These are phyloP conservation scores for Aureobasidium sp. DNA, from an alignment of 2,329 filamentous ascomycete genomes.

Conservation along the genomic window DNA sequence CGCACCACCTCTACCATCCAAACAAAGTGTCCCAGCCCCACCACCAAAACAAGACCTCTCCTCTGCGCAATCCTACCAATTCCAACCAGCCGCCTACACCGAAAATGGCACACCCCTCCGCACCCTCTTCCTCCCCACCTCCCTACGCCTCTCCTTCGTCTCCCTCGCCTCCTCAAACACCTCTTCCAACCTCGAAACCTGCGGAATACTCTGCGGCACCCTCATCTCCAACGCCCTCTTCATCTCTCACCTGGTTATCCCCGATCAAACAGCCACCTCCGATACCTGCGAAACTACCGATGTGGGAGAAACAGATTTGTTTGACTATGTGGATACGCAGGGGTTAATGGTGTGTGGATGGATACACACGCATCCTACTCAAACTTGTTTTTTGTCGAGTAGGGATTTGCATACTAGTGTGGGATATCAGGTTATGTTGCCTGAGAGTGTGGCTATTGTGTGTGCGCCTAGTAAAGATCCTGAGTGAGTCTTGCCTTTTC, in stretches of 20 bases:
- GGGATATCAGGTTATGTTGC: constrained; percentile 92
- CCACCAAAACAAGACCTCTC: constrained; percentile 35
- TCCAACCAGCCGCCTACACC: constrained; percentile 76
- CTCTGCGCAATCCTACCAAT: constrained; percentile 55
- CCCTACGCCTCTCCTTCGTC: constrained; percentile 67
- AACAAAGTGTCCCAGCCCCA: constrained; percentile 17
- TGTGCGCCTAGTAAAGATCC: constrained; percentile 77
- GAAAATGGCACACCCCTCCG: constrained; percentile 83
- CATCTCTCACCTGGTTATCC: constrained; percentile 79
- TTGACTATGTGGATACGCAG: constrained; percentile 80
- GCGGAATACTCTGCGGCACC: constrained; percentile 86
- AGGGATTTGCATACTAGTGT: constrained; percentile 82
- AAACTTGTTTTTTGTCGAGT: constrained; percentile 94
- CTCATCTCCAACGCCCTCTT: constrained; percentile 90
- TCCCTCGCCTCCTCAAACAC: constrained; percentile 72
- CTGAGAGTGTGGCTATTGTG: constrained; percentile 93
- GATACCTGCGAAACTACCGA: constrained; percentile 95
- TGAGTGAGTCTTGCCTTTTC: constrained; percentile 60
- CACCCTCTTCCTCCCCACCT: constrained; percentile 74
- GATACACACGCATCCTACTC: constrained; percentile 96
- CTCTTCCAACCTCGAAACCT: constrained; percentile 76
- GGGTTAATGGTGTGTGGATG: constrained; percentile 84
- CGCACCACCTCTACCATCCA: background rate
- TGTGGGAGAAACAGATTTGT: constrained; percentile 58
- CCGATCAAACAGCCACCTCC: constrained; percentile 78